phyloP scores from a whole-genome alignment of 345 rosid species.

The Brassica juncea region DNA sequence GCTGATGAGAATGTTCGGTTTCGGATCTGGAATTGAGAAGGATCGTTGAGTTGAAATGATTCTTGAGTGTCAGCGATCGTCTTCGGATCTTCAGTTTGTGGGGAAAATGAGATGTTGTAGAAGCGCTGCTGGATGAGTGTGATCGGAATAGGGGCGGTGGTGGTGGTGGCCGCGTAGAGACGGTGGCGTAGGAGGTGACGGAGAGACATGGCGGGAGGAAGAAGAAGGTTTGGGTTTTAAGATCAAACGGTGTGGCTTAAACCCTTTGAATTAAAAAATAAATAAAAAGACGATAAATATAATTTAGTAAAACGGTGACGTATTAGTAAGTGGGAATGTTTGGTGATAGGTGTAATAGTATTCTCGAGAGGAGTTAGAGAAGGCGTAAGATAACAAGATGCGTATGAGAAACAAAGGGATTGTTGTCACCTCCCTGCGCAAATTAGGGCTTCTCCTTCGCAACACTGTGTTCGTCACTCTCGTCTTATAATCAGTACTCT shows the following conservation, averaged over 20 bases:
- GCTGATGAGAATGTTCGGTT: constrained; percentile 68
- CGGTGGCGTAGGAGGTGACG: neutral
- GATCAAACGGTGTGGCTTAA: neutral
- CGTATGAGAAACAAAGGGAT: constrained; percentile 46
- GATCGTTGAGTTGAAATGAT: constrained; percentile 8
- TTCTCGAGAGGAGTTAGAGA: neutral
- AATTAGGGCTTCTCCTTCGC: constrained; percentile 63
- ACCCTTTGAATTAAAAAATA: neutral
- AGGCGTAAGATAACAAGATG: constrained; percentile 60
- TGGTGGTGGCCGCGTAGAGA: neutral
- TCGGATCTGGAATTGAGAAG: constrained; percentile 24
- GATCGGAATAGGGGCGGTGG: neutral
- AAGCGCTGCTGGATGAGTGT: neutral
- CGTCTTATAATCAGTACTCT: constrained; percentile 34
- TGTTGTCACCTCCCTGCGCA: constrained; percentile 62
- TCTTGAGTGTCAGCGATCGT: neutral
- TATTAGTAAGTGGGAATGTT: constrained; percentile 19
- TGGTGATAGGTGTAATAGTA: constrained; percentile 14
- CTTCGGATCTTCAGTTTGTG: neutral
- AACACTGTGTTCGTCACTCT: constrained; percentile 28
- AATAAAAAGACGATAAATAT: neutral
- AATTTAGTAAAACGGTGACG: neutral
- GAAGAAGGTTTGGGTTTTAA: neutral
- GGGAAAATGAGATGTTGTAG: neutral
- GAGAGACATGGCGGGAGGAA: neutral